Percentiles rank a stretch among this genome's conserved stretches.
These are phyloP conservation scores for Pestalotiopsis sp. DNA, from an alignment of 2,329 filamentous ascomycete genomes.

Conservation along the genomic window DNA sequence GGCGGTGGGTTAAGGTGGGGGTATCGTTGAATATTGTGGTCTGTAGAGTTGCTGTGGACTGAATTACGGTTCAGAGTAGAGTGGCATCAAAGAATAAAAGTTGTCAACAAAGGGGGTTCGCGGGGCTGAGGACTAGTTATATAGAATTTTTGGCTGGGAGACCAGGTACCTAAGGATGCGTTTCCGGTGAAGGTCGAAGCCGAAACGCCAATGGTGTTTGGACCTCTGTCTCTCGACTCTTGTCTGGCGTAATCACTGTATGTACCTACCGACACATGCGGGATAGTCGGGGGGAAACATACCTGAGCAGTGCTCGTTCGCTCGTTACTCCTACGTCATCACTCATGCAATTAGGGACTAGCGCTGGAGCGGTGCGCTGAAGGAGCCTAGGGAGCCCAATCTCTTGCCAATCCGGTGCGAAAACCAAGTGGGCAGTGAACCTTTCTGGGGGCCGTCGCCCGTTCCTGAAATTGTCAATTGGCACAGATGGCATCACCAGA, in stretches of 20 bases:
- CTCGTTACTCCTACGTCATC: slow-evolving; percentile 10
- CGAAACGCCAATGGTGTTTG: slow-evolving; percentile 10
- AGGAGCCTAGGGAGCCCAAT: slow-evolving; percentile 3
- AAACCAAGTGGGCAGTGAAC: slow-evolving; percentile 14
- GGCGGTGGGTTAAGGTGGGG: slow-evolving; percentile 19
- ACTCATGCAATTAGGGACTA: slow-evolving; percentile 5
- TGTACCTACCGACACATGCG: not conserved
- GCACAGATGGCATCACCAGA: slow-evolving; percentile 1
- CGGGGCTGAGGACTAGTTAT: not conserved
- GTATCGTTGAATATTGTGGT: not conserved
- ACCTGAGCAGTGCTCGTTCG: not conserved
- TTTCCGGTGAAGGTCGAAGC: not conserved
- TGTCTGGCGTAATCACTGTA: no score
- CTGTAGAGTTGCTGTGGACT: not conserved
- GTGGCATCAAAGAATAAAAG: slow-evolving; percentile 1
- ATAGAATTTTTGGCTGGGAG: not conserved
- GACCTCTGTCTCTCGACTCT: not conserved
- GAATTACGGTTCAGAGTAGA: not conserved
- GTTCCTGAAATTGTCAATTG: not conserved
- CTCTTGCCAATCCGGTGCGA: not conserved
- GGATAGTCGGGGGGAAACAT: not conserved
- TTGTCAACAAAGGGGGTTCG: not conserved
- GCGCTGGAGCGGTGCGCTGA: slow-evolving; percentile 6
- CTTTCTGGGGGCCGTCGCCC: slow-evolving; percentile 7
- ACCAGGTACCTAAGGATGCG: not conserved